Conservation (phyloP, 2,329 filamentous ascomycete species). For the Aureobasidium zeae region DNA sequence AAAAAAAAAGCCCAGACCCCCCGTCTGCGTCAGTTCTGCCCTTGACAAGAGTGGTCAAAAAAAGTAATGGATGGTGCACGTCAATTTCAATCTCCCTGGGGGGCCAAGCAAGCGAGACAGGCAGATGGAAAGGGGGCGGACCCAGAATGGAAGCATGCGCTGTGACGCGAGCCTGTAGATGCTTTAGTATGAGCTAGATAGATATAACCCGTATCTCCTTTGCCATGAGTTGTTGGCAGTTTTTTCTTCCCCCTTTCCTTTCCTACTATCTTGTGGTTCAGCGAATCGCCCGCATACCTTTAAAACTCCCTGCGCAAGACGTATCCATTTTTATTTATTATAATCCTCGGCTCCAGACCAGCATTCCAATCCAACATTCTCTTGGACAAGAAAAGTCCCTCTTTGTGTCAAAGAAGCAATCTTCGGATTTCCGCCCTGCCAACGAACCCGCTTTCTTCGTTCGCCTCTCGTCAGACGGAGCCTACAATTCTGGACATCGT, state of each 20-base stretch:
- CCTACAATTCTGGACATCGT: constrained; percentile 1
- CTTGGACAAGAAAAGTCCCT: constrained; percentile 8
- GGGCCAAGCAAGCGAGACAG: constrained; percentile 14
- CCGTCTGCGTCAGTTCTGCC: constrained; percentile 16
- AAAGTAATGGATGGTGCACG: constrained; percentile 15
- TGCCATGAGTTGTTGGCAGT: constrained; percentile 6
- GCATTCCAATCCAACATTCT: constrained; percentile 13
- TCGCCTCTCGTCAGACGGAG: constrained; percentile 6
- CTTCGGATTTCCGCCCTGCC: constrained; percentile 13
- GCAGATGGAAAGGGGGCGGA: constrained; percentile 9
- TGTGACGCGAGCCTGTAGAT: constrained; percentile 10
- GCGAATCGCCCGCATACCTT: constrained; percentile 11
- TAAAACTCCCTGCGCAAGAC: constrained; percentile 13
- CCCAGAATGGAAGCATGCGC: constrained; percentile 7
- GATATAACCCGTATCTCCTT: constrained; percentile 15
- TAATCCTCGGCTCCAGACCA: constrained; percentile 13
- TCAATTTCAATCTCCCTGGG: constrained; percentile 15
- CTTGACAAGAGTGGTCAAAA: constrained; percentile 15
- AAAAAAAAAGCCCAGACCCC: constrained; percentile 13
- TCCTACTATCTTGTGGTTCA: constrained; percentile 2
- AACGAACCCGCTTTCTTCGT: not conserved
- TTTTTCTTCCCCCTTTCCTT: constrained; percentile 11
- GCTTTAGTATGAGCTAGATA: not conserved
- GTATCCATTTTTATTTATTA: constrained; percentile 8
- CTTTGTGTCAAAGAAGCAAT: constrained; percentile 3